A percentile compares a stretch with the other conserved stretches of the same genome.
Conservation (phyloP, 352 stramenopile species). For the Pythium pectinolyticum region DNA sequence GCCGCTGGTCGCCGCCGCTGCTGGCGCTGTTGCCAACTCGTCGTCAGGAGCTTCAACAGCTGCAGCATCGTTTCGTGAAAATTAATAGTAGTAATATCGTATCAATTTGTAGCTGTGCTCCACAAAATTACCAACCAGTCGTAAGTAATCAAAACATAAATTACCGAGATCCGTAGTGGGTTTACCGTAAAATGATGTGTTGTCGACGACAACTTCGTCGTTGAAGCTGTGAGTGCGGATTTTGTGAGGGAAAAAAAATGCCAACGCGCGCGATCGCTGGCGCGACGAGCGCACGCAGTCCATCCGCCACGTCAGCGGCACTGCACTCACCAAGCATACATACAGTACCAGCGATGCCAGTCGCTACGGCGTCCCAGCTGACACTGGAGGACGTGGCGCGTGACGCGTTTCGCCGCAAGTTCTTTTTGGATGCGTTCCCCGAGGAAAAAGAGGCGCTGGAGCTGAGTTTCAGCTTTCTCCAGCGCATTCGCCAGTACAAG, state of each 20-base stretch:
- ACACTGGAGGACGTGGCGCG: slow-evolving; percentile 58
- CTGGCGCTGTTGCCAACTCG: too few relatives aligned
- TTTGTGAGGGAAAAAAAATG: too few relatives aligned
- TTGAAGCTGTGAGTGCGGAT: too few relatives aligned
- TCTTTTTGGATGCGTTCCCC: slow-evolving; percentile 61
- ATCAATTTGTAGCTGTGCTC: neutral
- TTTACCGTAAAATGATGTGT: too few relatives aligned
- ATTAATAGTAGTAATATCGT: neutral
- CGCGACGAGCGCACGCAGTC: too few relatives aligned
- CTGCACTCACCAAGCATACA: too few relatives aligned
- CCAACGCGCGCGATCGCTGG: too few relatives aligned
- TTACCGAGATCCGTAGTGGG: neutral
- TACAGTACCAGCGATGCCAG: neutral
- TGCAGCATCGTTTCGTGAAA: too few relatives aligned
- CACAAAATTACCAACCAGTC: neutral
- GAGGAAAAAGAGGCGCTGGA: slow-evolving; percentile 55
- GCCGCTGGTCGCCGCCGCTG: neutral
- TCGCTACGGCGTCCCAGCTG: slow-evolving; percentile 20
- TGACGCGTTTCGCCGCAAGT: slow-evolving; percentile 54
- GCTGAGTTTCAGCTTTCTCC: slow-evolving; percentile 57
- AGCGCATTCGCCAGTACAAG: slow-evolving; percentile 59
- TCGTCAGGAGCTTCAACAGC: too few relatives aligned
- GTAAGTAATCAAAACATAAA: neutral
- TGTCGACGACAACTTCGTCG: too few relatives aligned
- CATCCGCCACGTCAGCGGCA: too few relatives aligned